Base-by-base conservation (phyloP, 257 asterid genomes). In the Penstemon eatonii region DNA sequence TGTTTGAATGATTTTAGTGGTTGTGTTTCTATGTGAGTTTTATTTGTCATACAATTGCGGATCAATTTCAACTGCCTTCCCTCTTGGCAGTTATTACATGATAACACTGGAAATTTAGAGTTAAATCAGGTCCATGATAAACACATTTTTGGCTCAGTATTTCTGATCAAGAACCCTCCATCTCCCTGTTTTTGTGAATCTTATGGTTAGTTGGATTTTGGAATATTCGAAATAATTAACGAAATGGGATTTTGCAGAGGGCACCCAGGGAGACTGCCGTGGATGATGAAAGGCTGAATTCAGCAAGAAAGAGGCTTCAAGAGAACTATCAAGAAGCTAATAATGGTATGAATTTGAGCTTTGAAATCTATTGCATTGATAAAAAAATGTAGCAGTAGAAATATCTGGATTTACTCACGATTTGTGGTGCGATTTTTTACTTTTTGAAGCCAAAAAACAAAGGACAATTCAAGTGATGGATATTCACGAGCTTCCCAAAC, bases 271-370 rank as follows among this genome's bases (percentile, higher is more conserved):
- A 91, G 61, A 18, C 94, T 4, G 73, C 40, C 41, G 63, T 82
- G 37, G 99, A 94, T 65, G 82, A 84, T 57, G 99, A 86, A 68
- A 90, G 68, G 85, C 77, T 93, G 67, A 86, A 88, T 79, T 84
- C 96, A 36, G 96, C 99, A 3, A 82, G 97, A 55, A 84, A 76
- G 80, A 78, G 99, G 81, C 97, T 94, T 78, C 99, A 89, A n/a
- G 97, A 91, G 85, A 94, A 89, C 78, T 94, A 94, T 80, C 96
- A 94, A 89, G 99, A 94, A 78, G 96, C 96, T 71, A 72, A 94
- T 68, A 94, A 94, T 82, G 99, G 97, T 93, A 43, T 67, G 94
- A 18, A 69, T 78, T 77, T 68, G 6, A 68, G 75, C 66, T 65
- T 68, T 50, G 66, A 49, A 53, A 72, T 75, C 75, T 68, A 33